A percentile compares a stretch with the other conserved stretches of the same genome.
phyloP scores from a whole-genome alignment of 1,284 basidiomycete species.

The Phenoliferia sp. region DNA sequence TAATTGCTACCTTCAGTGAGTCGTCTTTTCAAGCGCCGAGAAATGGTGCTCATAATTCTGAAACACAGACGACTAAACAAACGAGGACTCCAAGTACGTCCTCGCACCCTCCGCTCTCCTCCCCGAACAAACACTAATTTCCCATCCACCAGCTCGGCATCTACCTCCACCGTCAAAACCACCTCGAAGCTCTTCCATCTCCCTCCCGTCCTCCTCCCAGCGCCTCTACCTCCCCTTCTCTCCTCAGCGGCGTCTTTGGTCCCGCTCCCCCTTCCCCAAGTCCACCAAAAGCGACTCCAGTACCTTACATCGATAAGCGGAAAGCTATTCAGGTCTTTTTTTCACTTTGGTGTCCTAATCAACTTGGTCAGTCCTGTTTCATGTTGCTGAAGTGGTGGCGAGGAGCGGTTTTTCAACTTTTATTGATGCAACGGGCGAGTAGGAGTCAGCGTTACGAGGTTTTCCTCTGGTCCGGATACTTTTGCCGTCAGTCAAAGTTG shows the following conservation, averaged over 20 bases:
- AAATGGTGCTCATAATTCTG: neutral
- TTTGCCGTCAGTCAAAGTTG: conserved; percentile 61
- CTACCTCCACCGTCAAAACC: conserved; percentile 81
- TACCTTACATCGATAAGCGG: conserved; percentile 45
- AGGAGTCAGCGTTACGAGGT: conserved; percentile 74
- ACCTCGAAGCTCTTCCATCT: conserved; percentile 58
- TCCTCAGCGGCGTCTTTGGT: neutral
- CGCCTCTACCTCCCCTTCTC: conserved; percentile 16
- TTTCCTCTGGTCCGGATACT: conserved; percentile 76
- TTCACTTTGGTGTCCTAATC: conserved; percentile 61
- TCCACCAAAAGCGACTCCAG: conserved; percentile 1
- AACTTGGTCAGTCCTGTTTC: neutral
- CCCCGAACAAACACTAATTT: neutral
- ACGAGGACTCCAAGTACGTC: neutral
- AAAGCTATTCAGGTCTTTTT: conserved; percentile 59
- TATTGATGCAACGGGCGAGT: no score
- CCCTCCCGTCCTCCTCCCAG: conserved; percentile 42
- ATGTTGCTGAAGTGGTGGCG: neutral
- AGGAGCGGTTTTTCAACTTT: conserved; percentile 50
- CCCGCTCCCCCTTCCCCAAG: conserved; percentile 1
- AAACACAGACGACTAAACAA: conserved; percentile 54
- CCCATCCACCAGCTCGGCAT: conserved; percentile 83
- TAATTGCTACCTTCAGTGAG: conserved; percentile 74
- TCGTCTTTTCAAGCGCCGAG: neutral
- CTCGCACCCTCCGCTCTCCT: no score